phyloP scores from a whole-genome alignment of 148 eudicot species.

The Camellia granthamiana region DNA sequence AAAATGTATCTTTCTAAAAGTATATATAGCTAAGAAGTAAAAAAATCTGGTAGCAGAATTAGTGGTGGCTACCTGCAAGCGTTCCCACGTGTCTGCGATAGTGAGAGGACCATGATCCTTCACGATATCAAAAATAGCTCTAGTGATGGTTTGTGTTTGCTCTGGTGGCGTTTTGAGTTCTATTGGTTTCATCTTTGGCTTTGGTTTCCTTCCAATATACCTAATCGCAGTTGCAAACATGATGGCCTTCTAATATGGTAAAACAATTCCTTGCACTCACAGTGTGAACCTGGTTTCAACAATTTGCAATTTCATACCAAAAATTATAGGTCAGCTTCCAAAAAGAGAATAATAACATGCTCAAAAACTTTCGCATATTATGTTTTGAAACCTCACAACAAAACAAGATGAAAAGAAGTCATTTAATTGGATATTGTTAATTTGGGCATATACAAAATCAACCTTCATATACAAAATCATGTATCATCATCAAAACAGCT shows the following conservation, averaged over 20 bases:
- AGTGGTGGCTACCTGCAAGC: constrained; percentile 49
- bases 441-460: background rate
- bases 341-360: background rate
- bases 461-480: background rate
- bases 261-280: background rate
- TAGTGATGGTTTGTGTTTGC: constrained; percentile 81
- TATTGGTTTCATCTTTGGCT: constrained; percentile 77
- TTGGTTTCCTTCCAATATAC: constrained; percentile 64
- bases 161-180: constrained; percentile 70
- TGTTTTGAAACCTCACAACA: background rate
- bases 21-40: background rate
- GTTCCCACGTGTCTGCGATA: constrained; percentile 78
- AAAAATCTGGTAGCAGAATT: background rate
- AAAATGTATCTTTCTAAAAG: background rate
- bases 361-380: background rate
- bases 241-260: background rate
- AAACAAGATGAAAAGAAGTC: too few relatives aligned
- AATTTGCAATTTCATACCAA: background rate
- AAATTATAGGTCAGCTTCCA: background rate
- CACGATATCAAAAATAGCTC: constrained; percentile 66
- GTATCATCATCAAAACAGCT: too few relatives aligned
- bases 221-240: constrained; percentile 61
- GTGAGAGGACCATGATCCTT: constrained; percentile 93
- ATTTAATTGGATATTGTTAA: too few relatives aligned
- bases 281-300: background rate